Evolutionary conservation across 2,329 filamentous ascomycete species (phyloP).

Genomic region (Cladorrhinum sp.): DNA sequence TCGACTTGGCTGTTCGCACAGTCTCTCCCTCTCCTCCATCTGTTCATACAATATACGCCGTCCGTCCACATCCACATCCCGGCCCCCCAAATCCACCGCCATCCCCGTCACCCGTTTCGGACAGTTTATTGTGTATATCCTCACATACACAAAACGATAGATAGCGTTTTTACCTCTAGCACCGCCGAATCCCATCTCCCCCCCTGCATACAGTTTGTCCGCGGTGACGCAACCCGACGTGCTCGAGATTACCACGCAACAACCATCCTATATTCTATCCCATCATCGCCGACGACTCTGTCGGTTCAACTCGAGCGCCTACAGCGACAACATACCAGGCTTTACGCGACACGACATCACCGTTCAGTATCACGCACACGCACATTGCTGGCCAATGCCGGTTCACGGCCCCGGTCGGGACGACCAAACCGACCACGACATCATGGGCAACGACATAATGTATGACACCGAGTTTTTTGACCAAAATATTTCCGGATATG

Average conservation of each 20-base stretch:
- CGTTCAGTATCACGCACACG: neutral
- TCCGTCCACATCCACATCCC: conserved; percentile 1
- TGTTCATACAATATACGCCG: neutral
- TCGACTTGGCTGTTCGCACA: conserved; percentile 4
- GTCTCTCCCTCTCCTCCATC: conserved; percentile 7
- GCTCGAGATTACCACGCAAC: neutral
- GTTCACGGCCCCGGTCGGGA: neutral
- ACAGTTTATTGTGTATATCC: neutral
- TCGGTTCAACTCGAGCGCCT: neutral
- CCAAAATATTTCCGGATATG: neutral
- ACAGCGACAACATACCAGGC: neutral
- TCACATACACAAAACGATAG: neutral
- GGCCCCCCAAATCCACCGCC: neutral
- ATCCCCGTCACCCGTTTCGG: neutral
- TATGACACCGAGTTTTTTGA: neutral
- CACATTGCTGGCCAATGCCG: neutral
- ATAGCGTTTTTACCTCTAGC: neutral
- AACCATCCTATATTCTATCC: neutral
- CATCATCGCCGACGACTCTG: neutral
- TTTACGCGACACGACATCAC: neutral
- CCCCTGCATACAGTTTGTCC: neutral
- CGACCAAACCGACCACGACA: neutral
- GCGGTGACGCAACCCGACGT: neutral
- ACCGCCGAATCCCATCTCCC: neutral
- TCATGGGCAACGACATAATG: neutral